Evolutionary conservation across 176 grass and related monocot genomes (phyloP).

Genomic region (Typha latifolia): DNA sequence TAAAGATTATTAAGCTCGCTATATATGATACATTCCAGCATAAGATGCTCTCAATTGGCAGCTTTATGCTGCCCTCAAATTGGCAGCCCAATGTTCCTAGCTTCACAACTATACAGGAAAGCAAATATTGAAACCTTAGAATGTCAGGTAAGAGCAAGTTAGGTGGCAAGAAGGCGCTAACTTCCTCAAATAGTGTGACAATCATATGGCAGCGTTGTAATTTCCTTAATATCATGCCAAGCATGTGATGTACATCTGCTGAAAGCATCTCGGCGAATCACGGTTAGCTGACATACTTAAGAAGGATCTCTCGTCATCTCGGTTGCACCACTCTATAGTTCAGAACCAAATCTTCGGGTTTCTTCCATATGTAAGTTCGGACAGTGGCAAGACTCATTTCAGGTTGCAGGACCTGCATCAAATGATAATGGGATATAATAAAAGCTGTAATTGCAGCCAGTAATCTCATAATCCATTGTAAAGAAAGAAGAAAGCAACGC

Average conservation of each 20-base stretch:
- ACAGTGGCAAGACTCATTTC: conserved; percentile 95
- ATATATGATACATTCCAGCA: conserved; percentile 38
- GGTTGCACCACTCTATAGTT: conserved; percentile 73
- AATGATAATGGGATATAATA: not conserved
- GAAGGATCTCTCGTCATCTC: conserved; percentile 22
- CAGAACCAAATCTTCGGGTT: conserved; percentile 83
- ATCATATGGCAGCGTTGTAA: conserved; percentile 12
- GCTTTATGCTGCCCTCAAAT: too few relatives aligned
- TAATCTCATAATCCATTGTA: too few relatives aligned
- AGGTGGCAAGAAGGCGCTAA: not conserved
- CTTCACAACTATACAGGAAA: conserved; percentile 43
- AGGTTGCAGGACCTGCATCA: conserved; percentile 52
- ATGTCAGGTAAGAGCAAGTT: conserved; percentile 6
- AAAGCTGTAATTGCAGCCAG: not conserved
- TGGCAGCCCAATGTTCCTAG: conserved; percentile 12
- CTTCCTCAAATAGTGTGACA: not conserved
- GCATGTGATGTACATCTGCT: conserved; percentile 5
- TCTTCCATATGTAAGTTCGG: conserved; percentile 89
- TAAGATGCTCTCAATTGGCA: not conserved
- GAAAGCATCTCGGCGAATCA: conserved; percentile 11
- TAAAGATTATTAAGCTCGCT: conserved; percentile 32
- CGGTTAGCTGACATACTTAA: conserved; percentile 16
- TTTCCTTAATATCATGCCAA: conserved; percentile 12
- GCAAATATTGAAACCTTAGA: conserved; percentile 9
- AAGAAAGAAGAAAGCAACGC: too few relatives aligned